Evolutionary conservation across 1,284 basidiomycete species (phyloP).

Genomic region (Pterulicium gracile): DNA sequence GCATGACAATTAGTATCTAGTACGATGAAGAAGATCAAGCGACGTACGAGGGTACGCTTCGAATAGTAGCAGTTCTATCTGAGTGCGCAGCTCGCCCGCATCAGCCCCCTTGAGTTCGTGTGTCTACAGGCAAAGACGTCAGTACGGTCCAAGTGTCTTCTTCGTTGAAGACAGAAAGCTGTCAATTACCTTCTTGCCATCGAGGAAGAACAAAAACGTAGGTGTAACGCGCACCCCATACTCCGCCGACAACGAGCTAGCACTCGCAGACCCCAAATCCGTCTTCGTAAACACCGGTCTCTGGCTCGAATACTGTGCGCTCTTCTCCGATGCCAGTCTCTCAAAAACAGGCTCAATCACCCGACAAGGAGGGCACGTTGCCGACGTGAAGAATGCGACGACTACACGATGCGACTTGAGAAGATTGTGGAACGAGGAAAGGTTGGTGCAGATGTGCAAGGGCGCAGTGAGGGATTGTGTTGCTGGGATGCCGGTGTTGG

Average conservation of each 20-base stretch:
- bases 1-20: slow-evolving; percentile 7
- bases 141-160: too few species aligned
- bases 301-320: slow-evolving; percentile 13
- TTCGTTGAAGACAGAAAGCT: not conserved
- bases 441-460: slow-evolving; percentile 48
- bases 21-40: not conserved
- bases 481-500: slow-evolving; percentile 19
- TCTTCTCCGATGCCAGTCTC: slow-evolving; percentile 31
- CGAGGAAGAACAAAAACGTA: slow-evolving; percentile 77
- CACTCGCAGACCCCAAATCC: slow-evolving; percentile 63
- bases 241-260: slow-evolving; percentile 45
- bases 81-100: slow-evolving; percentile 50
- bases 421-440: slow-evolving; percentile 39
- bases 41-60: slow-evolving; percentile 70
- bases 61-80: slow-evolving; percentile 63
- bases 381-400: slow-evolving; percentile 58
- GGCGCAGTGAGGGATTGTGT: slow-evolving; percentile 44
- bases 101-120: slow-evolving; percentile 71
- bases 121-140: slow-evolving; percentile 32
- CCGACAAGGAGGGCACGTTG: slow-evolving; percentile 51
- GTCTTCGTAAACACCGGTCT: slow-evolving; percentile 71
- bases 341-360: slow-evolving; percentile 58
- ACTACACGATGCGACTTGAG: slow-evolving; percentile 39
- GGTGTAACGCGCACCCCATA: slow-evolving; percentile 73
- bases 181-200: slow-evolving; percentile 56